Base-by-base conservation (phyloP, 805 yeast species). In the Candida khao-thaluensis region DNA sequence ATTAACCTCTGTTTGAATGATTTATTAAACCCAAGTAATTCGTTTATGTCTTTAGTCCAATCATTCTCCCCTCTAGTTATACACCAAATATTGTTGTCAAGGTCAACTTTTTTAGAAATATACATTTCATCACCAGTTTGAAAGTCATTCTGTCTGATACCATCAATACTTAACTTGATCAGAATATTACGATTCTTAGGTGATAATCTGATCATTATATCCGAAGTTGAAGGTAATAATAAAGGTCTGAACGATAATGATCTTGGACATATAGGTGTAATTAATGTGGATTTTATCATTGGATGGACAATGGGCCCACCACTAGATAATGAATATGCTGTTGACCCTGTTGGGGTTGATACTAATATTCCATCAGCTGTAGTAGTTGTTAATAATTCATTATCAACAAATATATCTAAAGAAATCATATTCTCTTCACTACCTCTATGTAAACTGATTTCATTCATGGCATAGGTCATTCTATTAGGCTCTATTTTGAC, bases 301-400 rank as follows among this genome's bases (percentile, higher is more conserved):
- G 98, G 97, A 48, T 90, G 95, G 1, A 87, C 91, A 43, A 90
- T 90, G 10, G 95, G 80, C 1, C 98, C 98, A 10, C 98, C 97
- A 1, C 95, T 79, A 20, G 87, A 77, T 37, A 90, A 66, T 0
- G 95, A 85, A 55, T 90, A 90, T 0, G 97, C 96, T 0, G 97
- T 90, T 7, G 95, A 86, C 0, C 98, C 98, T 0, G 97, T 90
- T 12, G 98, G 98, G 0, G 97, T 85, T 2, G 93, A 74, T 32
- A 88, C 71, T 4, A 81, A 77, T 7, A 90, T 74, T 26, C 98
- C 98, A 60, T 91, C 98, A 1, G 95, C 96, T 0, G 91, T 85
- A 4, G 96, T 89, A 38, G 90, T 77, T 6, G 98, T 91, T 38
- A 91, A 65, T 53, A 82, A 84, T 56, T 85, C 82, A 16, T 86